These are phyloP conservation scores for Podospora anserina DNA, from an alignment of 495 filamentous ascomycete species.

Conservation along the genomic window DNA sequence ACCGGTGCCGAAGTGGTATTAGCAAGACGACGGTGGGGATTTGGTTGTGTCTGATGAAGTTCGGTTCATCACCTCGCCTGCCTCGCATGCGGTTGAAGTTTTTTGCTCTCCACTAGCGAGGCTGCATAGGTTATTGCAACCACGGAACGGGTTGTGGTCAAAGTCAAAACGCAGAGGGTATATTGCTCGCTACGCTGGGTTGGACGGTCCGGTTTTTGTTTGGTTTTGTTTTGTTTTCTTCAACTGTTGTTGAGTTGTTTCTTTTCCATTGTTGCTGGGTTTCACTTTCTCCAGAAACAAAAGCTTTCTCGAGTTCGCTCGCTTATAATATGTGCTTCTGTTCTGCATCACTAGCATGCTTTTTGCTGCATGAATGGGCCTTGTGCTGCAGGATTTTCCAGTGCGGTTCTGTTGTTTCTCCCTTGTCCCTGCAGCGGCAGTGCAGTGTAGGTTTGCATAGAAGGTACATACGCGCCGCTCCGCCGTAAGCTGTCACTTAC, in stretches of 20 bases:
- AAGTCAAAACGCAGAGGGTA: background rate
- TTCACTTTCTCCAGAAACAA: background rate
- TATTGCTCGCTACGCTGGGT: background rate
- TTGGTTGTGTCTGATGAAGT: background rate
- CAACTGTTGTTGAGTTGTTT: too few relatives aligned
- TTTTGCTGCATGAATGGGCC: background rate
- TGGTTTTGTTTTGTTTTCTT: background rate
- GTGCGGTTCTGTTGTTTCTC: background rate
- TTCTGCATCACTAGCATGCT: background rate
- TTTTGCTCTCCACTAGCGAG: too few relatives aligned
- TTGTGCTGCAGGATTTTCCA: background rate
- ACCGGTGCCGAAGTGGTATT: background rate
- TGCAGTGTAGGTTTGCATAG: background rate
- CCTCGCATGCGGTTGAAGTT: background rate
- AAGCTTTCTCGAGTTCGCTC: background rate
- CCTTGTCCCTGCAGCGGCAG: background rate
- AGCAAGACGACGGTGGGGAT: background rate
- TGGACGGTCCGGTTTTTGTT: background rate
- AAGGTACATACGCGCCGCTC: too few relatives aligned
- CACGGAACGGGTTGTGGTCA: background rate
- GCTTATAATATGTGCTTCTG: background rate
- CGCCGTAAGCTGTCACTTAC: too few relatives aligned
- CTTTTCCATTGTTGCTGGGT: too few relatives aligned
- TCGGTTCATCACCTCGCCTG: background rate
- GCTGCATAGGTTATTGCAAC: background rate